phyloP scores from a whole-genome alignment of 1,284 basidiomycete species.

The Entoloma clypeatum region DNA sequence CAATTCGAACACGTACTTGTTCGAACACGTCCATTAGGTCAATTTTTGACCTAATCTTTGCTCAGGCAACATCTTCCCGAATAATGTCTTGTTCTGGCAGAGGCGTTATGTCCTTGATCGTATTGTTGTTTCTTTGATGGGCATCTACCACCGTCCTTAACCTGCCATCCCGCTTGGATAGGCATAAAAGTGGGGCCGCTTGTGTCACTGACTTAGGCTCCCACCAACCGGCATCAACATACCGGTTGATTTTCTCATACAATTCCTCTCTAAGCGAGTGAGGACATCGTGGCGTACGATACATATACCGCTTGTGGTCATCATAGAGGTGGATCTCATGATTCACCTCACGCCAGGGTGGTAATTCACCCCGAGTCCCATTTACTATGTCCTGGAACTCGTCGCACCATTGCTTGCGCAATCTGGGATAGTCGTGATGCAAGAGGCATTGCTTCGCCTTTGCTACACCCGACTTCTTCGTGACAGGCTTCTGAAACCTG shows the following conservation, averaged over 20 bases:
- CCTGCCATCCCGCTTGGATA: slow-evolving; percentile 31
- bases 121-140: slow-evolving; percentile 34
- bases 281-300: slow-evolving; percentile 26
- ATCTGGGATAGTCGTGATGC: too few relatives aligned
- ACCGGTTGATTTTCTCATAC: slow-evolving; percentile 26
- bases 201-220: slow-evolving; percentile 12
- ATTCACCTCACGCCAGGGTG: slow-evolving; percentile 27
- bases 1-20: slow-evolving; percentile 17
- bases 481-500: too few relatives aligned
- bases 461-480: too few relatives aligned
- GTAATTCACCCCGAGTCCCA: too few relatives aligned
- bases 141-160: slow-evolving; percentile 33
- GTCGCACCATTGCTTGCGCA: too few relatives aligned
- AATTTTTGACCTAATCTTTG: slow-evolving; percentile 27
- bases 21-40: slow-evolving; percentile 32
- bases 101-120: slow-evolving; percentile 33
- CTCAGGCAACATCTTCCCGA: slow-evolving; percentile 24
- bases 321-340: slow-evolving; percentile 30
- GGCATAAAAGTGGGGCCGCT: slow-evolving; percentile 32
- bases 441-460: too few relatives aligned
- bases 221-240: slow-evolving; percentile 32
- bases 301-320: slow-evolving; percentile 19
- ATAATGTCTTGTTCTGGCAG: slow-evolving; percentile 36
- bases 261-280: slow-evolving; percentile 23
- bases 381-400: too few relatives aligned